Base-by-base conservation (phyloP, 2,329 filamentous ascomycete species). In the Pseudocercospora crystallina region DNA sequence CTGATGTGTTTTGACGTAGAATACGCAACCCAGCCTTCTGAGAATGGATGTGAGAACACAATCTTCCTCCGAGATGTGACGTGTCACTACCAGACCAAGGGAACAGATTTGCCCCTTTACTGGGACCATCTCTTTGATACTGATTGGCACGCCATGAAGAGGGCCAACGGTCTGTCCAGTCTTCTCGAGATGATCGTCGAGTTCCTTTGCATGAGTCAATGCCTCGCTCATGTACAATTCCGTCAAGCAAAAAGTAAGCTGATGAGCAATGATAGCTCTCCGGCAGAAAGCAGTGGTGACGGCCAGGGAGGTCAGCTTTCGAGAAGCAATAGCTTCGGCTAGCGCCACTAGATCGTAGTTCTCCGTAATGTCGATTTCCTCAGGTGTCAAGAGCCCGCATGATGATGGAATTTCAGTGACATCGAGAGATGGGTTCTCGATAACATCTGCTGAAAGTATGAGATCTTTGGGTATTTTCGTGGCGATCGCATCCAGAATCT, bases 321-420 rank as follows among this genome's bases (percentile, higher is more conserved):
- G 64, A 3, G 51, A 59, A 26, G 63, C 57, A n/a, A 76, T 68
- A 3, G 63, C 66, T 20, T 67, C 57, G 2, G 69, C 65, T 42
- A 76, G 55, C 9, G 59, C 65, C 3, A 68, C 69, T 4, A 73
- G 73, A 61, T 80, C 76, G 53, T 76, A 77, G 7, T 26, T 26
- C 55, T 82, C 80, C 0, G 81, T 84, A 37, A 84, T 81, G 0
- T 69, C 63, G n/a, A 83, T 61, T 53, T 84, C 80, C 5, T 71
- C 62, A 0, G 64, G 11, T 1, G 64, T 75, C 14, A 84, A 67
- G 4, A 84, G 62, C 0, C 79, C 79, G 57, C 79, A 80, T 43
- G 70, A 69, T 12, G 72, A 68, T 1, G 80, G 80, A 8, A 82
- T 65, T 17, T 75, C 67, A 40, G 78, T 69, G n/a, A 80, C 71